phyloP scores from a whole-genome alignment of 2,329 filamentous ascomycete species.

The Torrubiellomyces zombiae region DNA sequence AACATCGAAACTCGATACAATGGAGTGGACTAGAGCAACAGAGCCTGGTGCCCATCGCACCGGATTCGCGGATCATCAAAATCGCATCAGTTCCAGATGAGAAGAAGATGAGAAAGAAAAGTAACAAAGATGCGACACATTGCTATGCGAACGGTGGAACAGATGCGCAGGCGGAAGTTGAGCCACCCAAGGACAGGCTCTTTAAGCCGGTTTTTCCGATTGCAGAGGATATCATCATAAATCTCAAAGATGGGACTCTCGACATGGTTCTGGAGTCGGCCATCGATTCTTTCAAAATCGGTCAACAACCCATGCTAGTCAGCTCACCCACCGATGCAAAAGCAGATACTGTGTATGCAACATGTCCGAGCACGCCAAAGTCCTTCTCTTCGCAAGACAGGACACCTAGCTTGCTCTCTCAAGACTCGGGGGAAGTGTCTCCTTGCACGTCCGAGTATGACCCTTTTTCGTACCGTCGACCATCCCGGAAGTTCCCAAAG shows the following conservation, averaged over 20 bases:
- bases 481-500: slow-evolving; percentile 10
- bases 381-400: slow-evolving; percentile 1
- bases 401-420: background rate
- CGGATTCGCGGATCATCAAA: too few species aligned
- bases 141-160: slow-evolving; percentile 23
- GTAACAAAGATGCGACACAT: slow-evolving; percentile 6
- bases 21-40: too few species aligned
- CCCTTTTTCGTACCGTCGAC: slow-evolving; percentile 22
- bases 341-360: slow-evolving; percentile 6
- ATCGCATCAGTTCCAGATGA: slow-evolving; percentile 13
- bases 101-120: slow-evolving; percentile 13
- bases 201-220: slow-evolving; percentile 32
- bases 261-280: slow-evolving; percentile 28
- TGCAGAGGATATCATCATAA: slow-evolving; percentile 38
- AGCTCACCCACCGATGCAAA: slow-evolving; percentile 9
- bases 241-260: slow-evolving; percentile 27
- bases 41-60: too few species aligned
- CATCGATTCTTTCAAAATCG: slow-evolving; percentile 24
- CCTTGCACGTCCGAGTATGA: slow-evolving; percentile 25
- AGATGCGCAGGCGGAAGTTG: slow-evolving; percentile 17
- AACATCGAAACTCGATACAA: too few species aligned
- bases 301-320: slow-evolving; percentile 11
- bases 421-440: slow-evolving; percentile 1
- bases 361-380: slow-evolving; percentile 11
- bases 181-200: slow-evolving; percentile 5